Base-by-base conservation (phyloP, 495 filamentous ascomycete genomes). In the Penicillium desertorum region DNA sequence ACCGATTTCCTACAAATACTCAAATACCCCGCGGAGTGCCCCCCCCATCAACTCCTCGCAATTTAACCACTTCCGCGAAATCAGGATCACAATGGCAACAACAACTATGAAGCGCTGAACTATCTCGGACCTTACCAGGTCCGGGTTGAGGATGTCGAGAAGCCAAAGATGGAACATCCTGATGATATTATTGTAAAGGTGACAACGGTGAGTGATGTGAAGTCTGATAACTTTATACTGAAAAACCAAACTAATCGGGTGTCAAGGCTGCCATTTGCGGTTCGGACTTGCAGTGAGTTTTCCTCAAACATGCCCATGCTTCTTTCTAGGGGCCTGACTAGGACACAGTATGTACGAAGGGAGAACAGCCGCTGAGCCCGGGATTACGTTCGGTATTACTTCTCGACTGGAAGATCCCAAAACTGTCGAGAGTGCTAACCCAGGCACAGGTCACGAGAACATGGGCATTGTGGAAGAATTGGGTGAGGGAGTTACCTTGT, bases 181-280 rank as follows among this genome's bases (percentile, higher is more conserved):
- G 77, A 82, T 63, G 80, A 82, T 62, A 69, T 72, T 43, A 75
- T 86, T 58, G 73, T 86, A 55, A 81, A 80, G 58, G 77, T 85
- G 29, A 84, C 81, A 17, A 84, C 79, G 17, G 75, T 80, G 37
- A 62, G 78, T 73, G 52, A 19, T 32, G 23, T 11, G 12, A 14
- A 10, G 11, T 17, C 1, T 9, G 20, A 14, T 10, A 12, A 3
- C 14, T 27, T 46, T 9, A 16, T 3, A 8, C 0, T 7, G 11
- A 25, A 30, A 30, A 10, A 27, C 9, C 23, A 20, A 29, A 30
- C 29, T 65, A 20, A 66, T 57, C 8, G 17, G 16, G 4, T 4
- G 14, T 55, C 7, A 17, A 71, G 68, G 68, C 66, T 65, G 79
- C 79, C 1, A 84, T 86, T 43, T 85, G 83, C 58, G 80, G 79